Evolutionary conservation across 2,329 filamentous ascomycete species (phyloP), one percentile per base, ranked within the genome.

Genomic region (Ophiostoma novo-ulmi): DNA sequence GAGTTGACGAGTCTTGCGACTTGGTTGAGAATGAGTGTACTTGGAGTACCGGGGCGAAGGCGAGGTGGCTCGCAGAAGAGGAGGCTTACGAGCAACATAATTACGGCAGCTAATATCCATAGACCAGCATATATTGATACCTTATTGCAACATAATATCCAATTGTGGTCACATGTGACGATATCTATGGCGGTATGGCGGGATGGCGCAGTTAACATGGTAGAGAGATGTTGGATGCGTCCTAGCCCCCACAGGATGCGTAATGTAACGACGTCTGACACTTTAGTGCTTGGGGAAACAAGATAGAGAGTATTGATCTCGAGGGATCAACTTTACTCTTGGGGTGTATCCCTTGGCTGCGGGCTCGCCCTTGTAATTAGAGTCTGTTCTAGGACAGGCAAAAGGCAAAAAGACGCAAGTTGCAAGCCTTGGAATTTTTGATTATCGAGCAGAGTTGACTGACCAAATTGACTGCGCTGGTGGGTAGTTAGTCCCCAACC

Each of bases 41-140:
- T 10, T 38, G 61, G 31, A n/a, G 14, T 17, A 38, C 35, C 8
- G 31, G 61, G 61, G n/a, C 35, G 61, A 35, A 20, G 63, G n/a
- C 31, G 17, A 65, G 35, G 63, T 39, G n/a, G 63, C 31, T 36
- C 61, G 36, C 35, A n/a, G 36, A 65, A 63, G 58, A 63, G 26
- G 63, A 20, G 35, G 31, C 13, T 39, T 13, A 65, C 61, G 10
- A 69, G n/a, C 39, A 41, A 39, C 68, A 39, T 65, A 22, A 39
- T 69, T 31, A 48, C 14, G 39, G 52, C 48, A 70, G 48, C 35
- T 38, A 17, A 44, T 58, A 67, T 67, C 31, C 63, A 41, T 67
- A 67, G 36, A 36, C 39, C 22, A 66, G 39, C 44, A 67, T 44
- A 35, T 65, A 38, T 65, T 22, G n/a, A 48, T 65, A 55, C 52